These are phyloP conservation scores for Myrmaecium sp. DNA, from an alignment of 2,329 filamentous ascomycete genomes.

Conservation along the genomic window DNA sequence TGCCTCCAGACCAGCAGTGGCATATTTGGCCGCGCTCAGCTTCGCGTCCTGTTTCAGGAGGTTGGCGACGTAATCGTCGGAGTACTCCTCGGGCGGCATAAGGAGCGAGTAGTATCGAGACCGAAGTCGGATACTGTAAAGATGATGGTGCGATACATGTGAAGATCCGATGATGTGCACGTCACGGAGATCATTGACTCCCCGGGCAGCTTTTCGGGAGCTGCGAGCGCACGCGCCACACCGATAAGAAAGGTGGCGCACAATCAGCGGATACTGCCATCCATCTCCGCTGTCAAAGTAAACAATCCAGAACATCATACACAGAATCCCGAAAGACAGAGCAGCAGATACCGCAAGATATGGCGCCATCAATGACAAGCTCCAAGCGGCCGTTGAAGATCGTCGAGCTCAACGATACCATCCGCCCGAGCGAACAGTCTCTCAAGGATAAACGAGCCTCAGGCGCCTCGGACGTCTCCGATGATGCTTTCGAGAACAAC, in stretches of 20 bases:
- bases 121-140: no score
- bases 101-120: no score
- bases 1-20: conserved; percentile 55
- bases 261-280: no score
- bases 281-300: neutral
- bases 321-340: neutral
- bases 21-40: conserved; percentile 56
- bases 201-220: no score
- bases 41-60: conserved; percentile 69
- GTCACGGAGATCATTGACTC: no score
- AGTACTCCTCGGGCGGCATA: conserved; percentile 26
- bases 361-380: conserved; percentile 24
- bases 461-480: conserved; percentile 57
- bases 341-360: neutral
- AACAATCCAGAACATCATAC: conserved; percentile 10
- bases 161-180: no score
- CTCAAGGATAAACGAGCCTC: conserved; percentile 23
- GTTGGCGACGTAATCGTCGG: conserved; percentile 64
- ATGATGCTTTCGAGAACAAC: conserved; percentile 44
- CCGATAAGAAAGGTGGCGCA: no score
- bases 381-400: conserved; percentile 52
- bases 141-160: no score
- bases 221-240: no score
- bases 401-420: conserved; percentile 59
- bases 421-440: conserved; percentile 37